phyloP scores from a whole-genome alignment of 2,329 filamentous ascomycete genomes.

The Aspergillus pseudoglaucus region DNA sequence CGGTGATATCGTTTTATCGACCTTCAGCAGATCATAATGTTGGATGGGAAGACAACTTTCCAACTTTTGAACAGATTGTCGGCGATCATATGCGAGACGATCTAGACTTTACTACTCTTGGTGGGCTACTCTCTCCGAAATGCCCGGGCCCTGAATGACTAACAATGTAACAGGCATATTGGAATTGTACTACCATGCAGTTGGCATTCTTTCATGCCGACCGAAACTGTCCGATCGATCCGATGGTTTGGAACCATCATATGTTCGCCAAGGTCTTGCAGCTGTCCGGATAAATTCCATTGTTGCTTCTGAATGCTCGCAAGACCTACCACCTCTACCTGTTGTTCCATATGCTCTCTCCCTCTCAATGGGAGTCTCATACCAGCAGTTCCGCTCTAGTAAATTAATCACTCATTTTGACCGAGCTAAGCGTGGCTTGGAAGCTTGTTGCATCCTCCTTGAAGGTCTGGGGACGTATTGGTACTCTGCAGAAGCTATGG shows the following conservation, averaged over 20 bases:
- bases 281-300: constrained; percentile 51
- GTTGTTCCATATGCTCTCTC: constrained; percentile 52
- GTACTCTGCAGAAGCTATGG: constrained; percentile 39
- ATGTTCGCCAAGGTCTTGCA: constrained; percentile 49
- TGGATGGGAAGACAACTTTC: constrained; percentile 35
- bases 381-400: constrained; percentile 50
- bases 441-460: constrained; percentile 29
- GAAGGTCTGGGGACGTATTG: constrained; percentile 30
- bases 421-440: constrained; percentile 30
- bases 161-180: constrained; percentile 18
- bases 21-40: constrained; percentile 26
- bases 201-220: constrained; percentile 52
- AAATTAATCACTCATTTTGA: constrained; percentile 37
- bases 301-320: constrained; percentile 40
- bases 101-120: constrained; percentile 23
- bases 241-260: constrained; percentile 45
- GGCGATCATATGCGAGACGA: constrained; percentile 19
- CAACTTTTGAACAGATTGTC: constrained; percentile 30
- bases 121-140: constrained; percentile 9
- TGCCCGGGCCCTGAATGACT: not conserved
- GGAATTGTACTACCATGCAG: constrained; percentile 52
- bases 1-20: constrained; percentile 35
- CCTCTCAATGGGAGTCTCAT: constrained; percentile 51
- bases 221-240: constrained; percentile 30
- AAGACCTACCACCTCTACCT: constrained; percentile 46